These are phyloP conservation scores for Cryphonectria parasitica DNA, from an alignment of 2,329 filamentous ascomycete species.

Conservation along the genomic window DNA sequence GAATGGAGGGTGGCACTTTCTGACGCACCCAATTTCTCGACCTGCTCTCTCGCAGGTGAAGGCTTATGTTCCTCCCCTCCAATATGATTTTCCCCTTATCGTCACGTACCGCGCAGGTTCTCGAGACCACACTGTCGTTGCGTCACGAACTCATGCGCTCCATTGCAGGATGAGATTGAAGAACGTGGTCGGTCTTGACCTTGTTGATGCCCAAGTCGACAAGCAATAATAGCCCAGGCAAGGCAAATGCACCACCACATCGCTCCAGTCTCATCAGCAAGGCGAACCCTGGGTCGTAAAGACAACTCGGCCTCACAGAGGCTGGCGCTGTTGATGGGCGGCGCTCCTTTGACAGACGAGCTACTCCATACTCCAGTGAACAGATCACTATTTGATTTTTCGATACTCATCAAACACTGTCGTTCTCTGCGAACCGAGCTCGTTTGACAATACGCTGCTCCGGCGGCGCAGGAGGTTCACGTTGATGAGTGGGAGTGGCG, in stretches of 20 bases:
- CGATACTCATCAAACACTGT: not conserved
- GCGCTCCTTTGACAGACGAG: not conserved
- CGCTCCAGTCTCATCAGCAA: not conserved
- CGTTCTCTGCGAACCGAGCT: constrained; percentile 15
- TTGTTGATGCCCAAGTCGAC: not conserved
- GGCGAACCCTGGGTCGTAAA: not conserved
- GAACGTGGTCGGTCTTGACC: not conserved
- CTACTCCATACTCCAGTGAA: not conserved
- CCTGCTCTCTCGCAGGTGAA: not conserved
- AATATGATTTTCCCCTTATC: not conserved
- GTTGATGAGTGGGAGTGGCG: not conserved
- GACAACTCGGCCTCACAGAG: not conserved
- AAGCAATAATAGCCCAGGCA: not conserved
- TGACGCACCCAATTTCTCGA: not conserved
- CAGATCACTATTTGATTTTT: not conserved
- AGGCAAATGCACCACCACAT: not conserved
- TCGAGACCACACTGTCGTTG: not conserved
- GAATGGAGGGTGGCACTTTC: not conserved
- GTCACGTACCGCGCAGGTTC: not conserved
- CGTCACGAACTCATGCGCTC: not conserved
- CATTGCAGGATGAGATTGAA: not conserved
- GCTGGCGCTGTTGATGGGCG: not conserved
- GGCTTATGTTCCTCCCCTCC: not conserved
- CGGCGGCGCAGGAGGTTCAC: not conserved
- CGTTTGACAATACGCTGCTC: constrained; percentile 10